Base-by-base conservation (phyloP, 257 asterid genomes). In the Fraxinus anomala region DNA sequence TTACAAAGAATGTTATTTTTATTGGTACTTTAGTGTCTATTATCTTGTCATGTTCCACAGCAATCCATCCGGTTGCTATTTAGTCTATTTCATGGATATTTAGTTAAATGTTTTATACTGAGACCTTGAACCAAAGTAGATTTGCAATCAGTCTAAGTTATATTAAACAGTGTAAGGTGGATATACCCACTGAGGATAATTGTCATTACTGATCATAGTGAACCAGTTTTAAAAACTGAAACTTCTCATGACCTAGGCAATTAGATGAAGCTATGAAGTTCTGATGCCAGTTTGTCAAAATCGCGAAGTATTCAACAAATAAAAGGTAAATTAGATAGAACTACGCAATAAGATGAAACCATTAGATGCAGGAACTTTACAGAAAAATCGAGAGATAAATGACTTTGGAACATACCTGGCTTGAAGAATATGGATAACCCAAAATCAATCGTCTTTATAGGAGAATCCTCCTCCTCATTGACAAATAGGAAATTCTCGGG, bases 401-500 rank as follows among this genome's bases (percentile, higher is more conserved):
- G 37, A 72, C 79, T 76, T 67, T 14, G 14, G 10, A 33, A 30
- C 6, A 30, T 83, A 94, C 98, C 98, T 81, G 98, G 98, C 90
- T 89, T 92, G 68, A 94, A 94, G 85, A 92, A 94, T 74, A 87
- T 74, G 0, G 98, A 94, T 76, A 92, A 81, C 33, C 98, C 98
- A 74, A 91, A 94, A 80, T 94, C 98, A 12, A 94, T 92, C 8
- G 97, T 81, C 87, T 88, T 91, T 54, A 94, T 82, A 0, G 90
- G 87, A 0, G 98, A 85, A 70, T 92, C 94, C 88, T 94, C 98
- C 70, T 85, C 86, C 80, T 83, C 87, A 37, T 85, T 76, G 5
- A 88, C 88, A 77, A 92, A 91, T 17, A 94, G 90, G 65, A 94
- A 94, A 76, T 94, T 94, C 88, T 92, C 98, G 0, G 97, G 97